Base-by-base conservation (phyloP, 495 filamentous ascomycete species). In the Hypoxylon lenormandii region DNA sequence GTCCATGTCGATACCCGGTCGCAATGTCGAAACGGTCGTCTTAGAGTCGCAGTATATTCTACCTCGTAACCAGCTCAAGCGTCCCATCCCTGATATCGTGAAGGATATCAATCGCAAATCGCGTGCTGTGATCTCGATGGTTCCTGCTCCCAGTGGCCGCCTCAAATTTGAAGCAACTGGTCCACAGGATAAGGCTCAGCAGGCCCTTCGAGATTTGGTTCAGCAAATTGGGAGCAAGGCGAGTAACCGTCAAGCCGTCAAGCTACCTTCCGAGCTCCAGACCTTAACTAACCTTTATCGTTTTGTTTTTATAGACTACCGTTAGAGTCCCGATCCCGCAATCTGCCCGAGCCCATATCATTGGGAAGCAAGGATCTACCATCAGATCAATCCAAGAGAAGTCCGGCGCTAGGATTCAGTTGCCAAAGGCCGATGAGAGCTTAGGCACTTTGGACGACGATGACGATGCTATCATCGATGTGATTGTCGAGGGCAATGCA, bases 401-500 rank as follows among this genome's bases (percentile, higher is more conserved):
- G 67, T 92, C 92, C 0, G 92, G 93, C 49, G 94, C 95, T 15
- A 87, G 88, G 38, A 91, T 99, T 65, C 91, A 94, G 71, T 85
- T 99, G 61, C 94, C 94, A 13, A 94, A 91, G 74, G 81, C 81
- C 12, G 91, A 94, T 18, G 88, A 89, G 21, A 66, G 22, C n/a
- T 70, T 77, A 38, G 76, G 77, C 22, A 68, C 40, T 52, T 61
- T 69, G 12, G 70, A 85, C 5, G 88, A 91, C 36, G 95, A 98
- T 64, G 92, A 96, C 46, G 89, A 90, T 71, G 84, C 86, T 33
- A 88, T 87, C 49, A 91, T 98, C 57, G 90, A 97, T 70, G 89
- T 99, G 23, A 63, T 87, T 19, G 89, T 99, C 68, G 93, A 98
- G 77, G 95, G 95, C 70, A 93, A 97, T 77, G 87, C 93, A 7